Evolutionary conservation across 208 protist genomes (phyloP), one percentile per base, ranked within the genome.

Genomic region (Trypanosoma cruzi): DNA sequence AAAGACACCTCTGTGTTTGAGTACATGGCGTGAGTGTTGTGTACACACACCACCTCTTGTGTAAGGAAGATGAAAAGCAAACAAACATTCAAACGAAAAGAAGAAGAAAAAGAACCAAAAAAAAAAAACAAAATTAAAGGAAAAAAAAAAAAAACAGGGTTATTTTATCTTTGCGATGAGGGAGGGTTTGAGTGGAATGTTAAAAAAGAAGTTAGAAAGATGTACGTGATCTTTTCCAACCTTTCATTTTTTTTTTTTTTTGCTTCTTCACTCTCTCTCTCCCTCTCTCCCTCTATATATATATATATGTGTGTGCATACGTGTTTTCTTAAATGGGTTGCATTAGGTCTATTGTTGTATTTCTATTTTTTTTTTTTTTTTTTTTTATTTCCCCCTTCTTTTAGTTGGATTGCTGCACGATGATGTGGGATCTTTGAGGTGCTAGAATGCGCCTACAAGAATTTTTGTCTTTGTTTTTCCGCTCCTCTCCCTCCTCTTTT

Each of bases 11-110:
- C 77, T 48, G 57, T 75, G 0, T 82, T 91, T 56, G 61, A 85
- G 28, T 95, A 95, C 60, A 49, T 94, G 48, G 84, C 81, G 28
- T 94, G 68, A 68, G 18, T 24, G 26, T 7, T 52, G 5, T 22
- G 55, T 22, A 26, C 26, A n/a, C n/a, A n/a, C n/a, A n/a, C n/a
- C n/a, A n/a, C n/a, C n/a, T n/a, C n/a, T 53, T 53, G 53, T 22
- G 26, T 36, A 16, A 26, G 16, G 13, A 34, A 34, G 14, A 57
- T 18, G 5, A 62, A 62, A 26, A 14, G 14, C 24, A 29, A 42
- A 40, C 22, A 29, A 29, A 64, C n/a, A n/a, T n/a, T n/a, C n/a
- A n/a, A n/a, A n/a, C n/a, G n/a, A n/a, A n/a, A n/a, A 14, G 29
- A 24, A 57, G 62, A 36, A 49, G 54, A 40, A 20, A 22, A 73